Evolutionary conservation across 768 basidiomycete species (phyloP), one percentile per base, ranked within the genome.

Genomic region (Naganishia vishniacii): DNA sequence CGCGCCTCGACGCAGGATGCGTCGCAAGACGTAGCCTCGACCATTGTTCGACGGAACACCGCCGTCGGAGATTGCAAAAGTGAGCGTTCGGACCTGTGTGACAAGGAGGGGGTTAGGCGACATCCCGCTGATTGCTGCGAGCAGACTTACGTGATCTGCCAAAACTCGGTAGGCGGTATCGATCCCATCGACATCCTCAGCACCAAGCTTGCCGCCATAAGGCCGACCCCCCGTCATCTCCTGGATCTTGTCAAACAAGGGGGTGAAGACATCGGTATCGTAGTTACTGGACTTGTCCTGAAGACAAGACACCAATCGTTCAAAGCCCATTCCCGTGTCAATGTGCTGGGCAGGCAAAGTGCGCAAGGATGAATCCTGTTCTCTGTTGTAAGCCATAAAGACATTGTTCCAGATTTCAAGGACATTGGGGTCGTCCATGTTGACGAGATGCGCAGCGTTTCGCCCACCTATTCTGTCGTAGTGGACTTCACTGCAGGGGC

Each of bases 321-420:
- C 95, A 77, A 95, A 99, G 45, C 95, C 95, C 93, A 99, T 92
- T 56, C 95, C 95, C 6, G 95, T 99, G 75, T 99, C 95, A 67
- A 99, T 89, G 71, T 99, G 95, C 78, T 92, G 91, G 32, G 86
- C 84, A 26, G 95, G 95, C 15, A 99, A 83, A 0, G 83, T 65
- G 59, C 83, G 85, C 16, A 99, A 83, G 20, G 86, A 84, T 42
- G 88, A 88, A 63, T 93, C 88, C 46, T 85, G 83, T 77, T 98
- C 94, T 48, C 95, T 88, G 76, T 99, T 98, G 81, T 88, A 99
- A 72, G 97, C 93, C 74, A 99, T 98, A 76, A 97, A 99, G 62
- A 99, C 95, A 75, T 95, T 97, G 81, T 99, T 99, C 95, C 95
- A 99, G 69, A 99, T 93, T 78, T 74, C 73, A 64, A 99, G 83